Evolutionary conservation across 2,329 filamentous ascomycete genomes (phyloP).

Genomic region (Chaetomium sp.): DNA sequence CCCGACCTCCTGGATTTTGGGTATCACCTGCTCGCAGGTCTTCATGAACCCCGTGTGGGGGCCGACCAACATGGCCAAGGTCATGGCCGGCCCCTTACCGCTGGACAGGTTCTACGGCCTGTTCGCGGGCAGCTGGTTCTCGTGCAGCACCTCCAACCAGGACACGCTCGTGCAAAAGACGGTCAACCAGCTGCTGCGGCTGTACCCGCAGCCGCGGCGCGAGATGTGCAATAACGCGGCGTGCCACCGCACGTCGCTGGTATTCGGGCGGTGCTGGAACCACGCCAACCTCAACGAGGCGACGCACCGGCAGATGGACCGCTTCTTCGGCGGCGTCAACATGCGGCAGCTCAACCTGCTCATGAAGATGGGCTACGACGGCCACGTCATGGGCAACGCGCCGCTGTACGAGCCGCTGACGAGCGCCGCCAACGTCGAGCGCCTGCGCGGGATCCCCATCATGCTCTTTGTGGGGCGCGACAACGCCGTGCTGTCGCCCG

Average conservation of each 20-base stretch:
- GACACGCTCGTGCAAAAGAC: constrained; percentile 53
- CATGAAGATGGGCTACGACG: constrained; percentile 57
- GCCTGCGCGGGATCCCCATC: constrained; percentile 57
- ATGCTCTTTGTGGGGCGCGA: constrained; percentile 58
- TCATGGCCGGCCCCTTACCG: constrained; percentile 49
- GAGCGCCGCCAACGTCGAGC: constrained; percentile 51
- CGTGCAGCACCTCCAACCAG: constrained; percentile 50
- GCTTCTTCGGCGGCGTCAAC: constrained; percentile 64
- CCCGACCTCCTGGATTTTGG: constrained; percentile 57
- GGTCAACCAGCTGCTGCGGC: constrained; percentile 59
- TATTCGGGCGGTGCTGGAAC: constrained; percentile 66
- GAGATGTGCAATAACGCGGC: constrained; percentile 64
- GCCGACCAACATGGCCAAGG: constrained; percentile 59
- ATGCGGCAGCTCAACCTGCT: constrained; percentile 60
- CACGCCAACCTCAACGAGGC: constrained; percentile 66
- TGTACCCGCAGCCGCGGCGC: constrained; percentile 55
- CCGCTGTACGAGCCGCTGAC: constrained; percentile 52
- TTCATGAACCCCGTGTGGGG: constrained; percentile 66
- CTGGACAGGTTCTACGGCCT: constrained; percentile 53
- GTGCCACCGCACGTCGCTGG: constrained; percentile 62
- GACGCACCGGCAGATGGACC: constrained; percentile 63
- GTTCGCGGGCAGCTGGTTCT: constrained; percentile 58
- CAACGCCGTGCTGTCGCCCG: constrained; percentile 58
- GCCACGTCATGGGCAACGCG: constrained; percentile 55
- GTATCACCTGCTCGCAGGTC: constrained; percentile 61